These are phyloP conservation scores for Agaricus subrufescens DNA, from an alignment of 768 basidiomycete genomes.

Conservation along the genomic window DNA sequence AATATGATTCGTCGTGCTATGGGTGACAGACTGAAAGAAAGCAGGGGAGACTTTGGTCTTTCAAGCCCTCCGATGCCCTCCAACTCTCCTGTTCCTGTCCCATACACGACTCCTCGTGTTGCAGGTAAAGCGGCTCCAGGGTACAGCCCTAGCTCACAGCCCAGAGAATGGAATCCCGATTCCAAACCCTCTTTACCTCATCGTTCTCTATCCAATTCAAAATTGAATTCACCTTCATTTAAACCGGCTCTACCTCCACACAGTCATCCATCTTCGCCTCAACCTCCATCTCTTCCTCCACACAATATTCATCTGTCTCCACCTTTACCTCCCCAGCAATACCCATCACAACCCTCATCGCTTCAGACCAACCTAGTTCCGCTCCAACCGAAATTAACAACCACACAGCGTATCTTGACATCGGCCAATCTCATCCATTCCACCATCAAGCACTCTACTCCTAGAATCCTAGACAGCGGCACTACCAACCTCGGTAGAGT, in stretches of 20 bases:
- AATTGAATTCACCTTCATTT: not conserved
- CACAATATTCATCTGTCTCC: not conserved
- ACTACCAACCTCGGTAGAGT: conserved; percentile 43
- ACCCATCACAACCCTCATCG: conserved; percentile 17
- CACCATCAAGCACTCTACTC: conserved; percentile 55
- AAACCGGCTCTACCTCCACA: not conserved
- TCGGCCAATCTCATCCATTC: conserved; percentile 65
- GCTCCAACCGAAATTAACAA: conserved; percentile 35
- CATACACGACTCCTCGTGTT: conserved; percentile 7
- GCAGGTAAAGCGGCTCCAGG: conserved; percentile 13
- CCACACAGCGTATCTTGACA: conserved; percentile 45
- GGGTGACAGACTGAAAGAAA: conserved; percentile 37
- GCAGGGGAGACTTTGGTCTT: conserved; percentile 14
- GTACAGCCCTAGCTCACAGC: not conserved
- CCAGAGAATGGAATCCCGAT: not conserved
- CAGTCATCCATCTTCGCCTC: too few relatives aligned
- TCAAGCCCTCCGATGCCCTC: conserved; percentile 10
- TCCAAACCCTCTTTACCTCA: conserved; percentile 7
- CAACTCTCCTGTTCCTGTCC: conserved; percentile 17
- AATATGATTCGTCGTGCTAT: conserved; percentile 53
- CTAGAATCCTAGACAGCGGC: conserved; percentile 46
- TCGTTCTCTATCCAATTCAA: not conserved
- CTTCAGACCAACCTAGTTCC: conserved; percentile 19
- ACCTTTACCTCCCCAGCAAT: not conserved
- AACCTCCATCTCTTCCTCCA: not conserved